Base-by-base conservation (phyloP, 2,329 filamentous ascomycete species). In the Colletotrichum tanaceti region DNA sequence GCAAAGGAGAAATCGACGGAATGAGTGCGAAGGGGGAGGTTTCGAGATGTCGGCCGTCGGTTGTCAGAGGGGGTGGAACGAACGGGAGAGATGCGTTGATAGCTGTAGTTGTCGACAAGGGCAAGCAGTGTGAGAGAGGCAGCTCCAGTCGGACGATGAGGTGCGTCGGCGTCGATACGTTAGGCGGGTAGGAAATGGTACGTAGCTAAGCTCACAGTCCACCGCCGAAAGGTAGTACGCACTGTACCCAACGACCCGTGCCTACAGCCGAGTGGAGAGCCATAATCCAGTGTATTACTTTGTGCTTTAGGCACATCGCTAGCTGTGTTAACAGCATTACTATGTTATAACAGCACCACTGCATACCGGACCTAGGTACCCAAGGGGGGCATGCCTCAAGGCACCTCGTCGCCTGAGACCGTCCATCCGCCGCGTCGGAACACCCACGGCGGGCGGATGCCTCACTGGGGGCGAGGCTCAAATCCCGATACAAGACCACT, bases 401-500 rank as follows among this genome's bases (percentile, higher is more conserved):
- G 44, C n/a, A 35, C 49, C 18, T 13, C 32, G 49, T 38, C 16
- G 49, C 49, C 28, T 53, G 13, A 14, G 20, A 49, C 20, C n/a
- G 20, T 47, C 44, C 44, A 24, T 11, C 11, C 4, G 20, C 22
- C 11, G 39, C 39, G 5, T 49, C 4, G 4, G 20, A 38, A 63
- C 60, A 18, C 28, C 24, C 43, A 47, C 46, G 13, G 16, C 18
- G 35, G 20, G 28, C 60, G 28, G 55, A 35, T 46, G 18, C 35
- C 32, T 22, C 9, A 43, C 22, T 38, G 54, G 11, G n/a, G 9
- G 49, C 44, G 54, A 63, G 22, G 52, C 32, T 39, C 44, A 67
- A 63, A 58, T 43, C 28, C 52, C 64, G 59, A 52, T 16, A 39
- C 32, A 60, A 60, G 54, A 46, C 47, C 39, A 60, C 46, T 53